Percentiles rank a stretch among this genome's conserved stretches.
Conservation (phyloP, 2,329 filamentous ascomycete species). For the Xylariaceae sp. region DNA sequence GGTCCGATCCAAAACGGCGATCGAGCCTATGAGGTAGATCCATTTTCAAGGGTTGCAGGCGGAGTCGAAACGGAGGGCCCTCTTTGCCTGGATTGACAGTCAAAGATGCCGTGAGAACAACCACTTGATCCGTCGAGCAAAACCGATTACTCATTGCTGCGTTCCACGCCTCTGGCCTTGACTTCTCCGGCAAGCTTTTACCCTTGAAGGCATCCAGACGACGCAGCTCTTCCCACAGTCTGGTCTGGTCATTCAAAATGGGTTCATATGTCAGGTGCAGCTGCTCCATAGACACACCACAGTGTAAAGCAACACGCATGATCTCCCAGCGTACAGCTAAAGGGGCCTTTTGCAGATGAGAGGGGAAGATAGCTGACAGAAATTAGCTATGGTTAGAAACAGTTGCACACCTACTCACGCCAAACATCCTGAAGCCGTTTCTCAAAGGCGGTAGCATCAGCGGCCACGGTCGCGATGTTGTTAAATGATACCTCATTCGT, state of each 20-base stretch:
- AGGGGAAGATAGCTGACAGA: conserved; percentile 32
- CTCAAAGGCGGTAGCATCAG: conserved; percentile 13
- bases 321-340: conserved; percentile 50
- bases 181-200: conserved; percentile 45
- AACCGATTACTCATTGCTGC: conserved; percentile 37
- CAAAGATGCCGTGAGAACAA: conserved; percentile 42
- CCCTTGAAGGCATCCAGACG: conserved; percentile 38
- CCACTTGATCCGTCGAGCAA: conserved; percentile 32
- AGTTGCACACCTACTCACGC: conserved; percentile 24
- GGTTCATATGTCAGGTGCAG: conserved; percentile 36
- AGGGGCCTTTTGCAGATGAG: conserved; percentile 40
- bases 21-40: conserved; percentile 47
- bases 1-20: conserved; percentile 52
- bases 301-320: conserved; percentile 43
- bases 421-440: conserved; percentile 27
- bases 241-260: conserved; percentile 40
- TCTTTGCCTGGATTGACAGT: conserved; percentile 32
- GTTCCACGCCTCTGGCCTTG: conserved; percentile 42
- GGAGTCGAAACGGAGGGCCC: conserved; percentile 42
- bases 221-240: conserved; percentile 39
- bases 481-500: conserved; percentile 1
- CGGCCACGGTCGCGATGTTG: neutral
- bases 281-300: conserved; percentile 37
- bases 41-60: conserved; percentile 44
- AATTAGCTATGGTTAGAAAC: conserved; percentile 5